Evolutionary conservation across 768 basidiomycete species (phyloP), one percentile per base, ranked within the genome.

Genomic region (Boletus sensibilis): DNA sequence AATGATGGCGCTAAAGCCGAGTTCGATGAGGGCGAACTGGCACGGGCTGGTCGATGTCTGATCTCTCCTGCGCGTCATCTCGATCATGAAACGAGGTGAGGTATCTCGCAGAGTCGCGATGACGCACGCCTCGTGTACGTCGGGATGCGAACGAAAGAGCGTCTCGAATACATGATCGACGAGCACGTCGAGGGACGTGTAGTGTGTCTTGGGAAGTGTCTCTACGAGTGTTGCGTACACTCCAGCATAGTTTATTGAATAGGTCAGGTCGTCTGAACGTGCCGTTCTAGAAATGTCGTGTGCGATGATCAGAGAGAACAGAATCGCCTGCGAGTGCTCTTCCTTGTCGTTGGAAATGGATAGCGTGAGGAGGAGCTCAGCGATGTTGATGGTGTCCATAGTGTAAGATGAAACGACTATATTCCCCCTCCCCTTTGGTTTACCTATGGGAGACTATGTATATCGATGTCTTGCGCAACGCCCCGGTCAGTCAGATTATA

Each of bases 201-300:
- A 83, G 1, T 29, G 59, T 56, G 59, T 59, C 55, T 20, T 62
- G 50, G 53, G 61, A 31, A 55, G 68, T 60, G 31, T 29, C 25
- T 69, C 57, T 14, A 71, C 62, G 58, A 77, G 65, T 25, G 64
- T 64, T 60, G 62, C 64, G 60, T 43, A 73, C 53, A 66, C 56
- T 63, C 77, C 12, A 85, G 68, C 6, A 64, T 92, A 92, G 73
- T 92, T 82, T 56, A 92, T 77, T 1, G 87, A 85, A 56, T 79
- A 71, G 0, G 71, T 61, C 3, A 88, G 72, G 61, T 85, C 77
- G 67, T 90, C 87, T 7, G 74, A 65, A 0, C 61, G 57, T 12
- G 84, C 86, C 3, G 86, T 75, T 1, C 62, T 52, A 10, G 76
- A 69, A 25, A 89, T 68, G 61, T 85, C 77, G 60, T 83, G 73